Percentiles rank a stretch among this genome's conserved stretches.
phyloP scores from a whole-genome alignment of 2,329 filamentous ascomycete genomes.

The Aureobasidium melanogenum region DNA sequence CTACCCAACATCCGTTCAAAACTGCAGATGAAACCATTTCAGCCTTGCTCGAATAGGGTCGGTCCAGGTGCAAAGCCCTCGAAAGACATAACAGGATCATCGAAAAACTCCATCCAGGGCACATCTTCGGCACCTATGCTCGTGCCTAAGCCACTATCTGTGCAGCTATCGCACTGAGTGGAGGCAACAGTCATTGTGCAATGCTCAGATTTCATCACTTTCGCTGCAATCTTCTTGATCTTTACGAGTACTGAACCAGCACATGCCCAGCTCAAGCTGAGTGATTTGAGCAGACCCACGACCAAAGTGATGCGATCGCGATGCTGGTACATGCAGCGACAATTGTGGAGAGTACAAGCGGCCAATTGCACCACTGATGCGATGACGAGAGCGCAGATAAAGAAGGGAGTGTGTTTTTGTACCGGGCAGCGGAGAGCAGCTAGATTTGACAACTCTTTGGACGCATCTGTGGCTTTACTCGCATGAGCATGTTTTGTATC shows the following conservation, averaged over 20 bases:
- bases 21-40: neutral
- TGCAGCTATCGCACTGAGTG: neutral
- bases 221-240: slow-evolving; percentile 59
- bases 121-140: neutral
- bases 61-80: neutral
- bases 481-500: slow-evolving; percentile 56
- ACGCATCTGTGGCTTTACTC: slow-evolving; percentile 69
- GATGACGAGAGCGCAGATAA: slow-evolving; percentile 70
- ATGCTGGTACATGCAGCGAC: slow-evolving; percentile 57
- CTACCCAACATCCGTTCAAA: neutral
- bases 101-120: slow-evolving; percentile 4
- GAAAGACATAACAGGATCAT: neutral
- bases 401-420: slow-evolving; percentile 67
- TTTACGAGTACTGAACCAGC: slow-evolving; percentile 61
- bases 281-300: slow-evolving; percentile 63
- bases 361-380: slow-evolving; percentile 75
- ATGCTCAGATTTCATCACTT: slow-evolving; percentile 1
- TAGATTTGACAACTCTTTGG: slow-evolving; percentile 66
- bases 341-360: slow-evolving; percentile 54
- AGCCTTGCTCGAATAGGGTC: neutral
- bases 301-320: slow-evolving; percentile 61
- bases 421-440: slow-evolving; percentile 65
- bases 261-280: slow-evolving; percentile 64
- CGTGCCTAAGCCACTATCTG: neutral
- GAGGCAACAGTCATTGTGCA: neutral